Evolutionary conservation across 768 basidiomycete species (phyloP).

Genomic region (Hortiboletus flavorubellus): DNA sequence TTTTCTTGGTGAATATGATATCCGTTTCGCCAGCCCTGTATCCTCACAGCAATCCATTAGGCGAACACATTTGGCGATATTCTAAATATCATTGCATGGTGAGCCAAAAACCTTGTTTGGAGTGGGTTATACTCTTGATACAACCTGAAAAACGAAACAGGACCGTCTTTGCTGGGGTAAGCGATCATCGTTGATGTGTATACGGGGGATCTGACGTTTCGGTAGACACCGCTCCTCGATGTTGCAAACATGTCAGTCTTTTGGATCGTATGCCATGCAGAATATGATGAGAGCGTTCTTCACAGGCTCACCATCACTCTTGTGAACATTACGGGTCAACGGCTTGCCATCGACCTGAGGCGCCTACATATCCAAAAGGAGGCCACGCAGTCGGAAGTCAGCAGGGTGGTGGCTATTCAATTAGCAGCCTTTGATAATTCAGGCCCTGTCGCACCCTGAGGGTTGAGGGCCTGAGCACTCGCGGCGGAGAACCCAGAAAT

Average conservation of each 20-base stretch:
- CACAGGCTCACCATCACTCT: neutral
- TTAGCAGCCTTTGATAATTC: neutral
- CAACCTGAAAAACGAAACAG: neutral
- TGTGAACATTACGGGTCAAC: slow-evolving; percentile 1
- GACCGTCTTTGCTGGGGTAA: neutral
- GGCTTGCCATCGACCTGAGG: slow-evolving; percentile 5
- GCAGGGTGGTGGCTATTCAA: slow-evolving; percentile 1
- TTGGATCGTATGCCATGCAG: neutral
- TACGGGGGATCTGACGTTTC: neutral
- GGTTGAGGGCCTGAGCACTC: too few relatives aligned
- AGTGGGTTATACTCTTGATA: neutral
- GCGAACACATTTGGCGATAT: neutral
- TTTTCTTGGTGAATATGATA: neutral
- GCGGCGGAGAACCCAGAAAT: neutral
- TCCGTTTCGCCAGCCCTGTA: neutral
- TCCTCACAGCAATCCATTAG: neutral
- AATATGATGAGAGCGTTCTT: neutral
- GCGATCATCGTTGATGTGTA: neutral
- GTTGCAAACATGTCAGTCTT: neutral
- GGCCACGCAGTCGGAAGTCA: neutral
- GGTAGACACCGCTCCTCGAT: neutral
- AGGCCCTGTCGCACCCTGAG: neutral
- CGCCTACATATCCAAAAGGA: neutral
- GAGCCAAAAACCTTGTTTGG: neutral
- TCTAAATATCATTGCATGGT: neutral